Evolutionary conservation across 2,329 filamentous ascomycete genomes (phyloP).

Genomic region (Periconia macrospinosa): DNA sequence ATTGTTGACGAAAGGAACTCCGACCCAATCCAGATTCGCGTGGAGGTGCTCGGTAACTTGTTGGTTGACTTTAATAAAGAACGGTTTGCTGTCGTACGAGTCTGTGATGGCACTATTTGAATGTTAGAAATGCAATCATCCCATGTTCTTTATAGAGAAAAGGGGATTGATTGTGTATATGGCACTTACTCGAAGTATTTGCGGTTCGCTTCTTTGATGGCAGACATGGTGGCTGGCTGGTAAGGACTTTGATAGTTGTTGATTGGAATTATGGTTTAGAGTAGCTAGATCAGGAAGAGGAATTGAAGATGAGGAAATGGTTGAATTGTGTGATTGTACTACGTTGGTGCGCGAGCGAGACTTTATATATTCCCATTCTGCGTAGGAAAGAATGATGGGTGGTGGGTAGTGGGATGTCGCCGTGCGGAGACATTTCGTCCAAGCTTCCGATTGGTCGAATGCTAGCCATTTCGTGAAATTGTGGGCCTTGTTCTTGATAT

Average conservation of each 20-base stretch:
- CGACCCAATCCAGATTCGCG: constrained; percentile 62
- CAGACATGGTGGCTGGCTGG: constrained; percentile 9
- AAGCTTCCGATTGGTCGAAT: background rate
- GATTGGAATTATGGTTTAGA: background rate
- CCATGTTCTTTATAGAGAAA: background rate
- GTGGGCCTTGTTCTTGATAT: no score
- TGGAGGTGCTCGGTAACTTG: constrained; percentile 60
- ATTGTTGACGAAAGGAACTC: constrained; percentile 55
- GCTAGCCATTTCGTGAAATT: no score
- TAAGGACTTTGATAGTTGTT: background rate
- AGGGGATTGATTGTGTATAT: background rate
- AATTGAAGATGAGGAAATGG: background rate
- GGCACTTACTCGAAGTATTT: constrained; percentile 37
- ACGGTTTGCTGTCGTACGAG: constrained; percentile 57
- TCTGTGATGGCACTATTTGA: constrained; percentile 54
- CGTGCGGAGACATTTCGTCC: constrained; percentile 10
- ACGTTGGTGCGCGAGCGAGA: background rate
- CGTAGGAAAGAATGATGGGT: background rate
- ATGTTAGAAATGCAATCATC: constrained; percentile 2
- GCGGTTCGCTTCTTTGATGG: constrained; percentile 37
- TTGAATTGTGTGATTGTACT: background rate
- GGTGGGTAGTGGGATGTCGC: constrained; percentile 4
- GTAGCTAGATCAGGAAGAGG: background rate
- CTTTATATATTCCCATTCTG: background rate
- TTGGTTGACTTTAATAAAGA: constrained; percentile 56